phyloP scores from a whole-genome alignment of 768 basidiomycete genomes.

The Tubosaeta brunneosetosa region DNA sequence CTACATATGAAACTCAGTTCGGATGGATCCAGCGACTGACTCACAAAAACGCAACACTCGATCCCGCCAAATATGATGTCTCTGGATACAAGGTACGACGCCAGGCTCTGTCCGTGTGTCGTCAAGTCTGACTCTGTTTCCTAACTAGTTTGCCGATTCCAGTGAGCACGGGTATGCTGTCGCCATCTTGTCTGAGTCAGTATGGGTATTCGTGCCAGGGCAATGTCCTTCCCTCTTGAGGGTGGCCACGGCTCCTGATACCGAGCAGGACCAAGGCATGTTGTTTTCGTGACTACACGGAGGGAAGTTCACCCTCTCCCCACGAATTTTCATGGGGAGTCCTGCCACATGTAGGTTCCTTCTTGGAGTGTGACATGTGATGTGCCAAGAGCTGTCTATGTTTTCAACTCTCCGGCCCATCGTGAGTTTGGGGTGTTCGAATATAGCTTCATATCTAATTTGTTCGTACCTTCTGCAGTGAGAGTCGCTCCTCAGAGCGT shows the following conservation, averaged over 20 bases:
- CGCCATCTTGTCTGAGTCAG: conserved; percentile 86
- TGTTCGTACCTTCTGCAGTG: conserved; percentile 15
- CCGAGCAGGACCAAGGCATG: too few relatives aligned
- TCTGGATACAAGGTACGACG: conserved; percentile 82
- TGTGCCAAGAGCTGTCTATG: conserved; percentile 72
- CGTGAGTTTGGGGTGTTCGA: conserved; percentile 37
- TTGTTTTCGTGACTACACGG: too few relatives aligned
- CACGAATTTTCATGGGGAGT: conserved; percentile 89
- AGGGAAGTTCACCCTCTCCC: neutral
- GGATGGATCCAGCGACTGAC: conserved; percentile 87
- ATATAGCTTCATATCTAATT: conserved; percentile 13
- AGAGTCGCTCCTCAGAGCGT: conserved; percentile 19
- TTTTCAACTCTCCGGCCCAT: conserved; percentile 81
- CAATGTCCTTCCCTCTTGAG: conserved; percentile 80
- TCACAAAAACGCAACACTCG: conserved; percentile 92
- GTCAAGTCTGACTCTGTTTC: neutral
- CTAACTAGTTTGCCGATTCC: conserved; percentile 73
- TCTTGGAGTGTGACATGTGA: conserved; percentile 91
- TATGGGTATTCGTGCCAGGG: conserved; percentile 89
- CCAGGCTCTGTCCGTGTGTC: neutral
- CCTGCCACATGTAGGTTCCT: conserved; percentile 82
- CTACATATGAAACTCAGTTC: conserved; percentile 94
- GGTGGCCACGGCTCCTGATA: conserved; percentile 88
- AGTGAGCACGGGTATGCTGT: conserved; percentile 96
- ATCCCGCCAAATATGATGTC: conserved; percentile 93